Percentiles rank a stretch among this genome's conserved stretches.
Conservation (phyloP, 495 filamentous ascomycete species). For the Chaetomidium leptoderma region DNA sequence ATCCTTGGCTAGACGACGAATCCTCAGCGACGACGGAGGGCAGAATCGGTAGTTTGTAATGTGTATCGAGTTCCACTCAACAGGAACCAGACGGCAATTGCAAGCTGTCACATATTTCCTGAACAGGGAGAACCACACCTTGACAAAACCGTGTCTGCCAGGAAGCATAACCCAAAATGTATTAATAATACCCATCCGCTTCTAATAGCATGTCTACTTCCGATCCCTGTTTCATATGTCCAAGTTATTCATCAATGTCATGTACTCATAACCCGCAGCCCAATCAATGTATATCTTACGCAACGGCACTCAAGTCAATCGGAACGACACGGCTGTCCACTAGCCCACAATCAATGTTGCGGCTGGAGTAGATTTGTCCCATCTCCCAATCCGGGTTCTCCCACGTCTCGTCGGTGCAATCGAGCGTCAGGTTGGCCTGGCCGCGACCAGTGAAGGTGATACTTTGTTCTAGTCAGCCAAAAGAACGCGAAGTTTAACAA, state of each 20-base stretch:
- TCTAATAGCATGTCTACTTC: too few species aligned
- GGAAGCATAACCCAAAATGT: too few species aligned
- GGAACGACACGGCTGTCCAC: slow-evolving; percentile 30
- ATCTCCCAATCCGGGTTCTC: slow-evolving; percentile 41
- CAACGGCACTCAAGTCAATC: slow-evolving; percentile 34
- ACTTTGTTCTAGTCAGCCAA: slow-evolving; percentile 22
- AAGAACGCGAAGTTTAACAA: neutral
- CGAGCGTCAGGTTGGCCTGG: slow-evolving; percentile 29
- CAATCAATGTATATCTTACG: slow-evolving; percentile 18
- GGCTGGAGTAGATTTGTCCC: slow-evolving; percentile 40
- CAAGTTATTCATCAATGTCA: slow-evolving; percentile 2
- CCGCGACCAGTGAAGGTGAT: slow-evolving; percentile 37
- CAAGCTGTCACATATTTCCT: too few species aligned
- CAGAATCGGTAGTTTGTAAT: too few species aligned
- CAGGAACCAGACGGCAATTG: too few species aligned
- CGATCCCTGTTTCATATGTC: neutral
- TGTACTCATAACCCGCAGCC: neutral
- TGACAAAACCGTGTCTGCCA: too few species aligned
- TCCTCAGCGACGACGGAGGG: too few species aligned
- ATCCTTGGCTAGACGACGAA: too few species aligned
- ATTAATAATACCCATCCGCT: neutral
- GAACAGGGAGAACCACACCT: too few species aligned
- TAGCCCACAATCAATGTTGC: slow-evolving; percentile 33
- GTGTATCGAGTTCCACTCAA: too few species aligned
- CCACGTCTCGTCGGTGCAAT: slow-evolving; percentile 35